Percentiles rank a stretch among this genome's conserved stretches.
phyloP scores from a whole-genome alignment of 305 asterid genomes.

The Rubia occidens region DNA sequence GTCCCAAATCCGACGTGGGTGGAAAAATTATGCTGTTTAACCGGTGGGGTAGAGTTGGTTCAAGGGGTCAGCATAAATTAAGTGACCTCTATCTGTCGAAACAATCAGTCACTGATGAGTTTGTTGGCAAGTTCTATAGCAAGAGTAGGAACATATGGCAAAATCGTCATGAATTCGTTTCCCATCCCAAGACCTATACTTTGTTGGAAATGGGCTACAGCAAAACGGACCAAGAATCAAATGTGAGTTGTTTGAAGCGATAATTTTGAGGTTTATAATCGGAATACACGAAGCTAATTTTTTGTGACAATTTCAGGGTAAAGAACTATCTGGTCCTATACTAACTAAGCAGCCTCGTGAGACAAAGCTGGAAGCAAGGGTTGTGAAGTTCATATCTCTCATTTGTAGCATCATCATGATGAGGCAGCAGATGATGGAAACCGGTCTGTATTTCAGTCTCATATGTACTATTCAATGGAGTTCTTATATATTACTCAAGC shows the following conservation, averaged over 20 bases:
- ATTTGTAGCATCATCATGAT: slow-evolving; percentile 86
- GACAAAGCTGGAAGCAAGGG: slow-evolving; percentile 60
- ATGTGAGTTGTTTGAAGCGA: slow-evolving; percentile 39
- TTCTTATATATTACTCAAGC: background rate
- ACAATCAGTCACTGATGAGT: slow-evolving; percentile 45
- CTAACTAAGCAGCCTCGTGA: slow-evolving; percentile 42
- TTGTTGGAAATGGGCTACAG: slow-evolving; percentile 95
- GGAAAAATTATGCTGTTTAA: slow-evolving; percentile 57
- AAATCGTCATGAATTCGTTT: slow-evolving; percentile 47
- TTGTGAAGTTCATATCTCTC: slow-evolving; percentile 81
- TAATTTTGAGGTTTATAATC: background rate
- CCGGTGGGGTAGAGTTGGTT: slow-evolving; percentile 98
- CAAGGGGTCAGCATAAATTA: slow-evolving; percentile 66
- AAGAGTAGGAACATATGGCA: slow-evolving; percentile 68
- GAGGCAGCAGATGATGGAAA: slow-evolving; percentile 95
- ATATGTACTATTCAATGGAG: background rate
- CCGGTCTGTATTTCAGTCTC: slow-evolving; percentile 36
- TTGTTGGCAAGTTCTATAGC: slow-evolving; percentile 58
- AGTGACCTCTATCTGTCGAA: slow-evolving; percentile 51
- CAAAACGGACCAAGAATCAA: slow-evolving; percentile 40
- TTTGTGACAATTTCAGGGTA: slow-evolving; percentile 35
- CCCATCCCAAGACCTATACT: slow-evolving; percentile 47
- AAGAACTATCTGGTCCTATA: slow-evolving; percentile 25
- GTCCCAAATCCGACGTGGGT: slow-evolving; percentile 45
- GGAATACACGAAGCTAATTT: background rate